Conservation (phyloP, 306 rosid species). For the Sindora glabra region DNA sequence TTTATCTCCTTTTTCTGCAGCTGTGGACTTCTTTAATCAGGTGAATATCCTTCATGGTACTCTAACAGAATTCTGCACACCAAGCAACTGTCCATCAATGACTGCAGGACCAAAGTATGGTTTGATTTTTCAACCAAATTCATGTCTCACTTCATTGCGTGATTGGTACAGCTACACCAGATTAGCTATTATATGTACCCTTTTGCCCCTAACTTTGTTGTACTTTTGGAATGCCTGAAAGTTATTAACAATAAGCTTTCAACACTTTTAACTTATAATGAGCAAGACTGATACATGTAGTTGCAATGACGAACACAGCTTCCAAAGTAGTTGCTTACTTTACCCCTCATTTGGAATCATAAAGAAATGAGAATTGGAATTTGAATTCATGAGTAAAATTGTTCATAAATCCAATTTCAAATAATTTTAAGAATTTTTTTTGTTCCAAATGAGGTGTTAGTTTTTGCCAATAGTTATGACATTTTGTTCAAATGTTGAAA, state of each 20-base stretch:
- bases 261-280: neutral
- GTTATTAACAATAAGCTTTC: neutral
- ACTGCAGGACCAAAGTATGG: constrained; percentile 76
- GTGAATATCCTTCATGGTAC: constrained; percentile 78
- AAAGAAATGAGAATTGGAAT: too few relatives aligned
- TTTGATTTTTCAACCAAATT: constrained; percentile 20
- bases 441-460: too few relatives aligned
- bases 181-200: neutral
- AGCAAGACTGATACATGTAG: neutral
- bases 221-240: constrained; percentile 5
- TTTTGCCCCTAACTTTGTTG: neutral
- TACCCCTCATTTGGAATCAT: too few relatives aligned
- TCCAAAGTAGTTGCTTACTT: neutral
- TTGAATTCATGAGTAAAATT: too few relatives aligned
- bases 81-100: constrained; percentile 70
- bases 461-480: neutral
- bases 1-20: constrained; percentile 26
- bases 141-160: neutral
- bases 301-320: neutral
- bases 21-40: constrained; percentile 90
- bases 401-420: too few relatives aligned
- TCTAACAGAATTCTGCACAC: constrained; percentile 82
- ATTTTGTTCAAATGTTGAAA: neutral
- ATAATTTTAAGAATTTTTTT: too few relatives aligned
- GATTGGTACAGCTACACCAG: neutral